phyloP scores from a whole-genome alignment of 2,329 filamentous ascomycete genomes.

The Colletotrichum sp. region DNA sequence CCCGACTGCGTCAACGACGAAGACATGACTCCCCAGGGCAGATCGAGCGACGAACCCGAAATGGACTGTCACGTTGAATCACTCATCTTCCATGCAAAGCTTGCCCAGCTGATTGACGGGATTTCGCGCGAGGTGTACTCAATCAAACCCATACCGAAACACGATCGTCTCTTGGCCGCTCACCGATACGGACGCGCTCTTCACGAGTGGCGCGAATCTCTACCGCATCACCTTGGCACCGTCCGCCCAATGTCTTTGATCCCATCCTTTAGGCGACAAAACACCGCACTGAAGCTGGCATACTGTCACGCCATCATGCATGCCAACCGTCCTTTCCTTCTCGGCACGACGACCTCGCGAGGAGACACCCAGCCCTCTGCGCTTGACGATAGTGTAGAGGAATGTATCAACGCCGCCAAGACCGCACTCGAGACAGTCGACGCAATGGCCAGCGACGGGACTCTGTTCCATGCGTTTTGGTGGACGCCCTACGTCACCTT shows the following conservation, averaged over 20 bases:
- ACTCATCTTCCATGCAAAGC: slow-evolving; percentile 49
- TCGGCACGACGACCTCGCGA: slow-evolving; percentile 38
- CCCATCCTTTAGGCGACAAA: slow-evolving; percentile 50
- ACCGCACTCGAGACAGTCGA: slow-evolving; percentile 49
- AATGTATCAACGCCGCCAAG: slow-evolving; percentile 53
- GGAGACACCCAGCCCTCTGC: slow-evolving; percentile 42
- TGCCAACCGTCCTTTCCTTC: slow-evolving; percentile 58
- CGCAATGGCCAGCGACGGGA: slow-evolving; percentile 38
- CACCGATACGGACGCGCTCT: slow-evolving; percentile 42
- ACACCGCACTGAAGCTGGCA: slow-evolving; percentile 57
- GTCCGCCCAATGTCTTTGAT: slow-evolving; percentile 51
- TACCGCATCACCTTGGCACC: slow-evolving; percentile 49
- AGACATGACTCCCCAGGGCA: slow-evolving; percentile 49
- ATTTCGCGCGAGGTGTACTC: slow-evolving; percentile 47
- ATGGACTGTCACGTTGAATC: slow-evolving; percentile 56
- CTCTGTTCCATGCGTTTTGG: slow-evolving; percentile 48
- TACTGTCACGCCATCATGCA: slow-evolving; percentile 62
- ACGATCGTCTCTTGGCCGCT: slow-evolving; percentile 41
- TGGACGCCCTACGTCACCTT: slow-evolving; percentile 60
- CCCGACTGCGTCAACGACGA: slow-evolving; percentile 62
- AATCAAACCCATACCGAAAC: slow-evolving; percentile 35
- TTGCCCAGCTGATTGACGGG: slow-evolving; percentile 42
- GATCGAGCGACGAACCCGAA: slow-evolving; percentile 29
- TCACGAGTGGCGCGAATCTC: slow-evolving; percentile 39
- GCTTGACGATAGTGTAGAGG: slow-evolving; percentile 40